Conservation (phyloP, 2,329 filamentous ascomycete genomes). For the Tympanopsis confertula region DNA sequence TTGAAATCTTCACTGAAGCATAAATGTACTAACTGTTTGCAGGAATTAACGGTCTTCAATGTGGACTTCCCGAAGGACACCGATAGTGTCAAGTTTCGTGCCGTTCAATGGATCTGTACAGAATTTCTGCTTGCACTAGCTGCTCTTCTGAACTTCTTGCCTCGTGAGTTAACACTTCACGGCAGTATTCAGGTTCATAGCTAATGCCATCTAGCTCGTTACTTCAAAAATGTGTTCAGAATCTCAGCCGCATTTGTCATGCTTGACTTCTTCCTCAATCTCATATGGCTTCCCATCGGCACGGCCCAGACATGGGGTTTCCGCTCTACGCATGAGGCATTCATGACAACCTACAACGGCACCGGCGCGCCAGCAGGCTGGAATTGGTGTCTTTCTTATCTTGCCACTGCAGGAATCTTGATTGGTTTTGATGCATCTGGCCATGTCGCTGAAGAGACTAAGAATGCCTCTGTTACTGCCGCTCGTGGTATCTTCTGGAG, state of each 20-base stretch:
- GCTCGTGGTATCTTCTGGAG: slow-evolving; percentile 50
- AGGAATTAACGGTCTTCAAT: slow-evolving; percentile 46
- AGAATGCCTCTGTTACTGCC: slow-evolving; percentile 41
- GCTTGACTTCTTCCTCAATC: slow-evolving; percentile 45
- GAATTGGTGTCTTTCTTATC: slow-evolving; percentile 53
- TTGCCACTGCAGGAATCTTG: slow-evolving; percentile 46
- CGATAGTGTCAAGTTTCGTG: slow-evolving; percentile 41
- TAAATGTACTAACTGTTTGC: slow-evolving; percentile 30
- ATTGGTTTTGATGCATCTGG: slow-evolving; percentile 51
- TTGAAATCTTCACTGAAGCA: slow-evolving; percentile 37
- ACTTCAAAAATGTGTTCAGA: slow-evolving; percentile 36
- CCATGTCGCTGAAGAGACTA: slow-evolving; percentile 49
- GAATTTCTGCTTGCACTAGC: slow-evolving; percentile 37
- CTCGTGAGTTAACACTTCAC: slow-evolving; percentile 25
- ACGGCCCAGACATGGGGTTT: slow-evolving; percentile 43
- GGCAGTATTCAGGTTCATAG: neutral
- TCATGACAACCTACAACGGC: slow-evolving; percentile 48
- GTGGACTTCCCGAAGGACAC: slow-evolving; percentile 40
- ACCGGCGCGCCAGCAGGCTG: slow-evolving; percentile 41
- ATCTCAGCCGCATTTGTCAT: slow-evolving; percentile 35
- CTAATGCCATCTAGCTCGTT: slow-evolving; percentile 23
- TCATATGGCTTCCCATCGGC: slow-evolving; percentile 49
- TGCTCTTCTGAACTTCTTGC: slow-evolving; percentile 34
- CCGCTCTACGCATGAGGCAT: slow-evolving; percentile 43
- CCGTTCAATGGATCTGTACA: slow-evolving; percentile 48